phyloP scores from a whole-genome alignment of 164 flowering plant genomes.

The Vitis vinifera region DNA sequence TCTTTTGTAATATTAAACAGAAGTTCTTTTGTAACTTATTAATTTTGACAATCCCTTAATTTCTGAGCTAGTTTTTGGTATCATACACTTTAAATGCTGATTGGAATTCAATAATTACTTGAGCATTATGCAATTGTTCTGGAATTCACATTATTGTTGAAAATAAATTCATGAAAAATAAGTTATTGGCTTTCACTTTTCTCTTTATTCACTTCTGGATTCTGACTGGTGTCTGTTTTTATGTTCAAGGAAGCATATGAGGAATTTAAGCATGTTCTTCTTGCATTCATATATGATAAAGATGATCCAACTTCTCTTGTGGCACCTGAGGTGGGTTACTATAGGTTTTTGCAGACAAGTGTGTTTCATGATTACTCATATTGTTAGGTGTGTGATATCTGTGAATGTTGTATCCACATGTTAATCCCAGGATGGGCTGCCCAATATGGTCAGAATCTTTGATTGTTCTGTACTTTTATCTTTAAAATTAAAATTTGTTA shows the following conservation, averaged over 20 bases:
- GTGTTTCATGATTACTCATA: neutral
- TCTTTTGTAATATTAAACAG: neutral
- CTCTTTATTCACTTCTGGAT: neutral
- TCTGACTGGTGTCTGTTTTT: slow-evolving; percentile 25
- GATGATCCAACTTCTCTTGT: slow-evolving; percentile 89
- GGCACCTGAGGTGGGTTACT: slow-evolving; percentile 66
- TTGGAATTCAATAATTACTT: neutral
- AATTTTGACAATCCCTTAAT: neutral
- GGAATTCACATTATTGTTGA: neutral
- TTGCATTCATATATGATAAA: slow-evolving; percentile 92
- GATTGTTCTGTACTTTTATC: too few relatives aligned
- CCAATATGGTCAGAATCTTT: too few relatives aligned
- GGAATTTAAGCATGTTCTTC: slow-evolving; percentile 97
- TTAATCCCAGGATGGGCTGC: neutral
- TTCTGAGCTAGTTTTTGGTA: neutral
- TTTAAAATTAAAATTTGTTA: too few relatives aligned
- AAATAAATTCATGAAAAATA: neutral
- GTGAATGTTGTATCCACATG: slow-evolving; percentile 1
- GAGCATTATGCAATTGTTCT: neutral
- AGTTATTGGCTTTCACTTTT: neutral
- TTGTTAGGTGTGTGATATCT: neutral
- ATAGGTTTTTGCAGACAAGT: neutral
- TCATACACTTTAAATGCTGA: neutral
- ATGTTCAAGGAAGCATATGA: slow-evolving; percentile 94
- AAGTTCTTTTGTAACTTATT: neutral